Percentiles rank a stretch among this genome's conserved stretches.
These are phyloP conservation scores for Spathaspora hagerdaliae DNA, from an alignment of 805 yeast genomes.

Conservation along the genomic window DNA sequence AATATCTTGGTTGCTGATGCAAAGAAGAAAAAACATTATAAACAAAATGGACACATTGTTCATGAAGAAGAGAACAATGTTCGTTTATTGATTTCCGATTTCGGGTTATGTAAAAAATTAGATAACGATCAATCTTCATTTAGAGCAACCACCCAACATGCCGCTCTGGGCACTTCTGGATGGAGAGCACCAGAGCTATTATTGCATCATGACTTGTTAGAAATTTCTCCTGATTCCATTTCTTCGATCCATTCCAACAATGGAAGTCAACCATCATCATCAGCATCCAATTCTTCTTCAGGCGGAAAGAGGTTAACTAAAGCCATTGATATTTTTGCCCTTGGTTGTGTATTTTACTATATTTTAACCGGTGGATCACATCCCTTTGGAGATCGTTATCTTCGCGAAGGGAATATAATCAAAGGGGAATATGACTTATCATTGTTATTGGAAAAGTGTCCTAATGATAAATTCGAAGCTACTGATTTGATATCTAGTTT, in stretches of 20 bases:
- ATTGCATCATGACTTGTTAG: constrained; percentile 28
- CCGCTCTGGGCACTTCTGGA: constrained; percentile 91
- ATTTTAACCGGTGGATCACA: constrained; percentile 79
- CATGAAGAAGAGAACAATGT: constrained; percentile 20
- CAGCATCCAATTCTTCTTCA: constrained; percentile 5
- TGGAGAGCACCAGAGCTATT: constrained; percentile 97
- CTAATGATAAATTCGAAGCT: constrained; percentile 56
- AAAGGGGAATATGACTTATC: constrained; percentile 55
- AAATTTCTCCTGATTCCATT: constrained; percentile 36
- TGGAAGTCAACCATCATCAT: constrained; percentile 5
- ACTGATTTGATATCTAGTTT: constrained; percentile 66
- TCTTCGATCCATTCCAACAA: constrained; percentile 19
- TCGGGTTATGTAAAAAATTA: constrained; percentile 89
- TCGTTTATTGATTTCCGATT: constrained; percentile 84
- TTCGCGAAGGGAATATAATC: constrained; percentile 85
- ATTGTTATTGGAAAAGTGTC: constrained; percentile 39
- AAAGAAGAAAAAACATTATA: constrained; percentile 29
- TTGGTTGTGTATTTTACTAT: constrained; percentile 92
- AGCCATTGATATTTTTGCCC: constrained; percentile 88
- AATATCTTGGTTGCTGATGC: constrained; percentile 81
- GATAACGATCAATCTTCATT: constrained; percentile 93
- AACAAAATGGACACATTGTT: background rate
- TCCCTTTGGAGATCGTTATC: constrained; percentile 91
- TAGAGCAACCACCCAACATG: constrained; percentile 85
- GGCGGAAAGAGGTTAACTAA: constrained; percentile 63